Conservation (phyloP, 2,329 filamentous ascomycete species). For the Colletotrichum sp. region DNA sequence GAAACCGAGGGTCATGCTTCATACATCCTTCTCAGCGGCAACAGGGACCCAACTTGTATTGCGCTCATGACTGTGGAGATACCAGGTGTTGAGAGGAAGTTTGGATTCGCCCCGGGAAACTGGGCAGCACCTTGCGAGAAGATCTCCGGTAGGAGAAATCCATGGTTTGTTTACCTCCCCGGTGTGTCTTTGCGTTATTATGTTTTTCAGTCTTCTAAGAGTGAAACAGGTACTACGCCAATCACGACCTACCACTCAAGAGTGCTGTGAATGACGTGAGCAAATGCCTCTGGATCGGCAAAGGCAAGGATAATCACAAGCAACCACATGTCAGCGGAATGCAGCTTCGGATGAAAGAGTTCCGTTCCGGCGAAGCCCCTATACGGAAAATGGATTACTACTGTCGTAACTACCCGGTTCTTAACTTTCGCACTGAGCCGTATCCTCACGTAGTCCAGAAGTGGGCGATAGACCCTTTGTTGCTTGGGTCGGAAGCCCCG, state of each 20-base stretch:
- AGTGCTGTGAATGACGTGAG: neutral
- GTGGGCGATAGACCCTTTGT: neutral
- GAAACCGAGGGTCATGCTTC: neutral
- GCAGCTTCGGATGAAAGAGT: neutral
- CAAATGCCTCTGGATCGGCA: neutral
- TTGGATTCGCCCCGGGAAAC: neutral
- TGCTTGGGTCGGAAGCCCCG: neutral
- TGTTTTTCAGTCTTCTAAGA: neutral
- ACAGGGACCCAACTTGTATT: neutral
- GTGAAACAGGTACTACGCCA: neutral
- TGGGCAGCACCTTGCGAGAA: neutral
- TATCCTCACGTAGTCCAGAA: neutral
- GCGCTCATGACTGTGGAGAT: neutral
- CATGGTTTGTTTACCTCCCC: neutral
- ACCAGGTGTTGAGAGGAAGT: neutral
- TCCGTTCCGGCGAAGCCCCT: neutral
- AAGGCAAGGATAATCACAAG: neutral
- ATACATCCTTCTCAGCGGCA: neutral
- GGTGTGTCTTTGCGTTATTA: neutral
- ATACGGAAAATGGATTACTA: neutral
- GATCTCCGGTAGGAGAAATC: neutral
- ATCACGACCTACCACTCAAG: neutral
- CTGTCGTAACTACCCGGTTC: neutral
- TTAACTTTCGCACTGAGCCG: neutral
- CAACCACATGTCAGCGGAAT: neutral